Base-by-base conservation (phyloP, 2,329 filamentous ascomycete species). In the Byssochlamys sp. region DNA sequence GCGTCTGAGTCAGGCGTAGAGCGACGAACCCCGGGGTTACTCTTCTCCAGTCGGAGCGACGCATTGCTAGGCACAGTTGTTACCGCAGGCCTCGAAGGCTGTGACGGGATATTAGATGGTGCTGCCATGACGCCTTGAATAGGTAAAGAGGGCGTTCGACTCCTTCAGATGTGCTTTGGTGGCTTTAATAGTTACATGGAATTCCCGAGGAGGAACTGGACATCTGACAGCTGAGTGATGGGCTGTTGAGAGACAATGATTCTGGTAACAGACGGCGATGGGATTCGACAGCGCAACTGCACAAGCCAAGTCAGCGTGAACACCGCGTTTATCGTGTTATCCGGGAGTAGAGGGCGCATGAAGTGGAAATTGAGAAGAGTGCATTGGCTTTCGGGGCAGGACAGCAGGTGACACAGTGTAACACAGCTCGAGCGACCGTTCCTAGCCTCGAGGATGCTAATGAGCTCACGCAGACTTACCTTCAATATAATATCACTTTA, bases 1-100 rank as follows among this genome's bases (percentile, higher is more conserved):
- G 90, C 92, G 71, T 97, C 92, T 2, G 91, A 96, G 70, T 97
- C 94, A 25, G 92, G 92, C 1, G 92, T 96, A 6, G 90, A 91
- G 56, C 89, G 88, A 65, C 91, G 84, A 57, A 86, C 81, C 57
- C 78, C 77, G 33, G 78, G 71, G 66, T 89, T 88, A 54, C 87
- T 80, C 71, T 91, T 94, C 54, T 92, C 89, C 33, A 90, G 79
- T 53, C 89, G 76, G 45, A 86, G 77, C 45, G 84, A 84, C 59
- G 87, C 84, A 65, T 79, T 87, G 65, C 75, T 84, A 25, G 81
- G 72, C 7, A 61, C 78, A 72, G 60, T 74, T 64, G 63, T 78
- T 66, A 67, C 77, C 73, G 60, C 70, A 24, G 67, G 62, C 54
- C 64, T 66, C 77, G 67, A 55, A n/a, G 57, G 56, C 52, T 67